Evolutionary conservation across 148 eudicot species (phyloP), one percentile per base, ranked within the genome.

Genomic region (Silene latifolia): DNA sequence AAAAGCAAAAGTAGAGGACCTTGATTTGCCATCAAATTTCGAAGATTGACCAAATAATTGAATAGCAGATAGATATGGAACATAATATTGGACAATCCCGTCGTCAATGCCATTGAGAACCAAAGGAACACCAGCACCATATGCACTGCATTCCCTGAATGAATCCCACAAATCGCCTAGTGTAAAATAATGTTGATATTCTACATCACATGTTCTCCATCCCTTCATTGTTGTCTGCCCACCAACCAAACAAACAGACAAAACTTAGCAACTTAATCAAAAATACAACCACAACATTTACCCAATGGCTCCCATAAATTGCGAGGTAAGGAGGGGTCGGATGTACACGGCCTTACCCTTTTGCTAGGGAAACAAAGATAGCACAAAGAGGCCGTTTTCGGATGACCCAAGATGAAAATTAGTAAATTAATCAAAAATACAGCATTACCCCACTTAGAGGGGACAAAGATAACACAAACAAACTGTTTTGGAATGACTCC

Each of bases 121-220:
- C 77, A 79, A 67, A 44, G 85, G 79, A 20, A 82, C 82, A 61
- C 82, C 85, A 53, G 82, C 82, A 27, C 85, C 85, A 79, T 82
- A 82, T 54, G 82, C 85, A 73, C 85, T 82, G 59, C 82, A 76
- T 44, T 79, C 85, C 77, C 62, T 79, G 44, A 76, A 79, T 19
- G 82, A 79, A 23, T 82, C 85, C 85, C 85, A 82, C 56, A 82
- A 79, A 62, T 82, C 85, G 63, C 79, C 74, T 60, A 82, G 15
- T 51, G 60, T 62, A 29, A 82, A 82, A 64, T 82, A 82, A 25
- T 76, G 85, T 13, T 72, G 77, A 69, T 66, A 76, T 44, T 76
- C 85, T 19, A 79, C 80, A 69, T 79, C 82, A 72, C 80, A 70
- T 51, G 73, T 82, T 58, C 72, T 82, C 81, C 64, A 66, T 15